phyloP scores from a whole-genome alignment of 768 basidiomycete species.

The Mycena rebaudengoi region DNA sequence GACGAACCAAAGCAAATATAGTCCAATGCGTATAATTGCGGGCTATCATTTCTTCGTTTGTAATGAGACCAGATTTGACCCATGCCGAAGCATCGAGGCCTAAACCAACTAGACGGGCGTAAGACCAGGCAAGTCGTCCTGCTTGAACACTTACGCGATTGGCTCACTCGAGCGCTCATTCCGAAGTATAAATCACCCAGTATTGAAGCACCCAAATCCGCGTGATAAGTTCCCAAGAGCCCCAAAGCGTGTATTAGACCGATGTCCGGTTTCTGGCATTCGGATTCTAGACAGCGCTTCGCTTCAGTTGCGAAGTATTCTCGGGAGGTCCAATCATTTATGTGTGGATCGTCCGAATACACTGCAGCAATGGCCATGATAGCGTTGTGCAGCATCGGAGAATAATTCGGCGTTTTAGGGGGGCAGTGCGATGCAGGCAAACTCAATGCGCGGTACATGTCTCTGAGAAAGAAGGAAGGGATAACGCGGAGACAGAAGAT shows the following conservation, averaged over 20 bases:
- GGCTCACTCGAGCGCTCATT: conserved; percentile 15
- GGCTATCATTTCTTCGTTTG: conserved; percentile 44
- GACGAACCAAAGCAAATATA: conserved; percentile 40
- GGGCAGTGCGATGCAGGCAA: conserved; percentile 30
- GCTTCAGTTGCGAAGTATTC: conserved; percentile 23
- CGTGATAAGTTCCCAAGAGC: conserved; percentile 29
- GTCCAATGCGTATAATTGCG: conserved; percentile 53
- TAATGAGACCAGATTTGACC: conserved; percentile 48
- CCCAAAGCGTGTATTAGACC: conserved; percentile 30
- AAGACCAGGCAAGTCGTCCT: not conserved
- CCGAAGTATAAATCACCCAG: conserved; percentile 28
- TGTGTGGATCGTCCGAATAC: conserved; percentile 27
- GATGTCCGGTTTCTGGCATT: conserved; percentile 28
- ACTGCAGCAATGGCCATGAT: conserved; percentile 38
- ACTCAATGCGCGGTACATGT: conserved; percentile 49
- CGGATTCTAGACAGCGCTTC: conserved; percentile 21
- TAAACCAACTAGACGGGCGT: conserved; percentile 44
- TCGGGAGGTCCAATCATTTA: conserved; percentile 23
- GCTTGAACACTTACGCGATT: conserved; percentile 12
- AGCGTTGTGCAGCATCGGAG: conserved; percentile 62
- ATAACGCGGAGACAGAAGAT: conserved; percentile 50
- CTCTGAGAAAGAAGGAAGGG: conserved; percentile 49
- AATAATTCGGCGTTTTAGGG: conserved; percentile 52
- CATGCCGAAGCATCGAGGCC: conserved; percentile 46
- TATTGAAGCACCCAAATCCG: conserved; percentile 22